These are phyloP conservation scores for Auricularia auricula-judae DNA, from an alignment of 768 basidiomycete species.

Conservation along the genomic window DNA sequence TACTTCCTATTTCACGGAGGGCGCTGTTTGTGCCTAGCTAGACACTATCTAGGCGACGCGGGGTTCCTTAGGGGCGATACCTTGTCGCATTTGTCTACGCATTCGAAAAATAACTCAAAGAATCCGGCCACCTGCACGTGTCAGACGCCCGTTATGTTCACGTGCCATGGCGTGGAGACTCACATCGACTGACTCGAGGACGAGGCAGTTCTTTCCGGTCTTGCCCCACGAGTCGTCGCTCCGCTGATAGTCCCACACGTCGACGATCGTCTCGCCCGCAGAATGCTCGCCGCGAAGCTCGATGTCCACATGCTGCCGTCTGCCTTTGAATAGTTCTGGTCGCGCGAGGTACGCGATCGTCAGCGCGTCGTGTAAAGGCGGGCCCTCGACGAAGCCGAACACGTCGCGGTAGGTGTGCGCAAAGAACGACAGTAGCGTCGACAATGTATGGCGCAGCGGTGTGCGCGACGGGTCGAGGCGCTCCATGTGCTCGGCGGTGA, in stretches of 20 bases:
- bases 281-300: conserved; percentile 59
- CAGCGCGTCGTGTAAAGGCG: conserved; percentile 79
- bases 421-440: conserved; percentile 66
- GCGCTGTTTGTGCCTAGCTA: background rate
- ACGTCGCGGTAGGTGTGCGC: conserved; percentile 58
- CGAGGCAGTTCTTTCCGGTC: conserved; percentile 63
- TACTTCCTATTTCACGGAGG: too few relatives aligned
- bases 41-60: background rate
- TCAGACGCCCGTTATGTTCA: conserved; percentile 3
- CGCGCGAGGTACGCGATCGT: conserved; percentile 65
- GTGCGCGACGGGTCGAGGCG: conserved; percentile 37
- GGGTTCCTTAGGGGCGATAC: conserved; percentile 46
- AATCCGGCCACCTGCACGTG: conserved; percentile 44
- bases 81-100: conserved; percentile 44
- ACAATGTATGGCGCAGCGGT: conserved; percentile 59
- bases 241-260: conserved; percentile 52
- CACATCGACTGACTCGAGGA: conserved; percentile 60
- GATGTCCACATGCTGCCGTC: conserved; percentile 71
- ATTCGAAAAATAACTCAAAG: conserved; percentile 54
- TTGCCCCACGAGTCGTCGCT: conserved; percentile 59
- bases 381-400: conserved; percentile 76
- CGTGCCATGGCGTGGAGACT: conserved; percentile 14
- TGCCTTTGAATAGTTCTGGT: conserved; percentile 53
- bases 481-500: conserved; percentile 41
- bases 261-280: conserved; percentile 70